phyloP scores from a whole-genome alignment of 495 filamentous ascomycete species.

The Trichocladium uniseriatum region DNA sequence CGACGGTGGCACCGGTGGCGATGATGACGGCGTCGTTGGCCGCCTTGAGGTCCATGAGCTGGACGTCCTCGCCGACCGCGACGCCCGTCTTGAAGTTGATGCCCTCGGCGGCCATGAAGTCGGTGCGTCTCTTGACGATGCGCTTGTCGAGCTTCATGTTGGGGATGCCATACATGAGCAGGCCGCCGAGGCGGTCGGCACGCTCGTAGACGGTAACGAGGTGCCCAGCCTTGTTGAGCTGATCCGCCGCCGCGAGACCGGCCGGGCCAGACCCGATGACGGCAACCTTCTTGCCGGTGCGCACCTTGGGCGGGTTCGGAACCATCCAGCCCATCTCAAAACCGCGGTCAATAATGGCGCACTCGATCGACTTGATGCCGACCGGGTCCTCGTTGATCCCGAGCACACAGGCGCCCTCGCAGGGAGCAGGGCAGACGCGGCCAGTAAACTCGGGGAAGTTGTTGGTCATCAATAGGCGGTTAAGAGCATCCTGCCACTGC shows the following conservation, averaged over 20 bases:
- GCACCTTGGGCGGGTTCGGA: slow-evolving; percentile 65
- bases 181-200: slow-evolving; percentile 81
- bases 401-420: slow-evolving; percentile 93
- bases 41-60: slow-evolving; percentile 65
- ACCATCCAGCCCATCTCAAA: slow-evolving; percentile 99
- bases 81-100: slow-evolving; percentile 72
- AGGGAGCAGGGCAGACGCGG: slow-evolving; percentile 95
- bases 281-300: slow-evolving; percentile 85
- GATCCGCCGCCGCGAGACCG: slow-evolving; percentile 86
- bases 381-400: slow-evolving; percentile 98
- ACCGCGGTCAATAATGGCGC: slow-evolving; percentile 96
- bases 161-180: slow-evolving; percentile 98
- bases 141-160: slow-evolving; percentile 99
- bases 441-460: slow-evolving; percentile 99
- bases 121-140: slow-evolving; percentile 88
- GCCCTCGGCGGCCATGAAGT: slow-evolving; percentile 93
- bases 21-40: slow-evolving; percentile 83
- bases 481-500: slow-evolving; percentile 89
- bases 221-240: slow-evolving; percentile 92
- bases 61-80: slow-evolving; percentile 70
- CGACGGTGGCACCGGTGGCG: slow-evolving; percentile 94
- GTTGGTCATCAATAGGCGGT: slow-evolving; percentile 95
- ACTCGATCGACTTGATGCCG: slow-evolving; percentile 99
- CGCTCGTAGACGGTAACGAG: slow-evolving; percentile 92
- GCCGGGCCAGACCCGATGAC: slow-evolving; percentile 93